Evolutionary conservation across 345 rosid species (phyloP), one percentile per base, ranked within the genome.

Genomic region (Eucalyptus viminalis): DNA sequence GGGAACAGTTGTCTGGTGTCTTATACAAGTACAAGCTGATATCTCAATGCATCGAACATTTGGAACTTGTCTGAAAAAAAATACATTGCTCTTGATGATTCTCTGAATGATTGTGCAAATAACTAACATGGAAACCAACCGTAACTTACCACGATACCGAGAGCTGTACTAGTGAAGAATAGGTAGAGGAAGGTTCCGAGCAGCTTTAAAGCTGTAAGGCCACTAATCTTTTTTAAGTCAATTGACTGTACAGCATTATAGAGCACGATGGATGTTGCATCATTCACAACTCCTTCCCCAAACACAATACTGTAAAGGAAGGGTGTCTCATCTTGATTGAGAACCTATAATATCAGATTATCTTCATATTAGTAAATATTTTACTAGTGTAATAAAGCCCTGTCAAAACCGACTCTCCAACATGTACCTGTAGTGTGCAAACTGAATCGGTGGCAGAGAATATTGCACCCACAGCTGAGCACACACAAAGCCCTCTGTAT

Each of bases 281-380:
- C 98, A 90, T 96, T 96, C 90, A 96, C 97, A 25, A 96, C 96
- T 91, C 98, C 98, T 87, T 96, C 98, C 86, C 96, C 98, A 83
- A 96, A 96, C 44, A 95, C 95, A 21, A 94, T 80, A 89, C 98
- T 95, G 90, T 96, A 96, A 81, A 96, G 97, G 91, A 95, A 94
- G 45, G 97, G 98, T 7, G 96, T 96, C 88, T 96, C 95, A 72
- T 96, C 98, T 93, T 96, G 98, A 93, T 87, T 95, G 85, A 95
- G 97, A 91, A 96, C 94, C 98, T 94, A 90, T 72, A 89, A 81
- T 86, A 27, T n/a, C 86, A 37, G 88, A 29, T 21, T 44, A 34
- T 53, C 29, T 53, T 53, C 9, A 6, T 27, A 43, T 86, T 44
- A 86, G 44, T 6, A 44, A 86, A 21, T 76, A 76, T 3, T 76